Percentiles rank a stretch among this genome's conserved stretches.
Conservation (phyloP, 495 filamentous ascomycete genomes). For the Aspergillus mulundensis region DNA sequence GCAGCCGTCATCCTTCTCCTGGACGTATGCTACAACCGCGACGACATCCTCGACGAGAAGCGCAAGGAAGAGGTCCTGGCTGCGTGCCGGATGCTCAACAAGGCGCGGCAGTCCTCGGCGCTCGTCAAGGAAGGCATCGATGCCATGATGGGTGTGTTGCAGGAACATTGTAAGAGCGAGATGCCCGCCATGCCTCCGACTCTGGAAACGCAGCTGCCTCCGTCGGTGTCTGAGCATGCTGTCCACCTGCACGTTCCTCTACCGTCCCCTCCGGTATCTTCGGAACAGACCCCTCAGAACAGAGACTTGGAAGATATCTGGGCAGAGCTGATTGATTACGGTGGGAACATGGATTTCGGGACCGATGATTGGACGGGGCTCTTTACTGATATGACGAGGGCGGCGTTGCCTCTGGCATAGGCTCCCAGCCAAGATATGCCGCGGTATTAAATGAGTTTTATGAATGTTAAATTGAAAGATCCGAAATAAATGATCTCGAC, state of each 20-base stretch:
- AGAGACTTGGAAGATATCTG: slow-evolving; percentile 32
- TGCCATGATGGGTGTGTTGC: slow-evolving; percentile 35
- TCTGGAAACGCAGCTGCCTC: not conserved
- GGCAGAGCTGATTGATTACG: slow-evolving; percentile 32
- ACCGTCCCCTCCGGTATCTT: not conserved
- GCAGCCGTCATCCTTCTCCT: slow-evolving; percentile 44
- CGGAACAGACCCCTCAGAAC: not conserved
- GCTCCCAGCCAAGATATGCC: no score
- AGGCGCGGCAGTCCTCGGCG: slow-evolving; percentile 30
- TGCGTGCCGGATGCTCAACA: slow-evolving; percentile 42
- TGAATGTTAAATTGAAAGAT: no score
- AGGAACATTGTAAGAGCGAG: slow-evolving; percentile 30
- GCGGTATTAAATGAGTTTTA: no score
- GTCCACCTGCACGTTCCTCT: no score
- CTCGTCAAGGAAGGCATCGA: slow-evolving; percentile 31
- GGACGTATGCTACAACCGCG: slow-evolving; percentile 44
- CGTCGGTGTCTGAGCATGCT: not conserved
- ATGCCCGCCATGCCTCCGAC: not conserved
- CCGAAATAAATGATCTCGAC: no score
- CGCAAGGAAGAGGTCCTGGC: slow-evolving; percentile 38
- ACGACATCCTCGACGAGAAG: slow-evolving; percentile 38
- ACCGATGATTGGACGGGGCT: slow-evolving; percentile 31
- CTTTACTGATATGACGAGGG: slow-evolving; percentile 30
- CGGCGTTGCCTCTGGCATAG: not conserved
- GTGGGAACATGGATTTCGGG: slow-evolving; percentile 21